Evolutionary conservation across 2,329 filamentous ascomycete genomes (phyloP), one percentile per base, ranked within the genome.

Genomic region (Trichoderma sp.): DNA sequence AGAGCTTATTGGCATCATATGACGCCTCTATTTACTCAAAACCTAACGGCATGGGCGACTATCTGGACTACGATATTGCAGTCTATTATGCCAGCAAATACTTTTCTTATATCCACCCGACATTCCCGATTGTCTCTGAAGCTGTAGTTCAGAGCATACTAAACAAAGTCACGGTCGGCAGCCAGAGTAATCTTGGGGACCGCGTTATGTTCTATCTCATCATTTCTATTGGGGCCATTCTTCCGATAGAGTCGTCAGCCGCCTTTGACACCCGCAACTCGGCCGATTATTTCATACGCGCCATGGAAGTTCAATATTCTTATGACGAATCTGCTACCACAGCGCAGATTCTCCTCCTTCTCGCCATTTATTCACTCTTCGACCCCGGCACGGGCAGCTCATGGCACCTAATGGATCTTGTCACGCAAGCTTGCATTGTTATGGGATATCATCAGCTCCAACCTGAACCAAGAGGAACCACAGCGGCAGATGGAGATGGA

Each of bases 381-480:
- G 69, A 71, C 43, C 60, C 69, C 21, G 65, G 60, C 5, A 71
- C 51, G 5, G 69, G 69, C 32, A 71, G 18, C 21, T 71, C 69
- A 15, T 71, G 69, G 69, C 69, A 71, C 24, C 51, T 71, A 8
- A 60, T 71, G 21, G 69, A 71, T 24, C 69, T 71, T 39, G 69
- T 39, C 32, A 71, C 30, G 14, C 69, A 71, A 51, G 69, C 43
- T 51, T 51, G 43, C 9, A 51, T 51, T 51, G 43, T 12, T 6
- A 51, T 51, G n/a, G 43, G 43, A n/a, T 51, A 51, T 51, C 43
- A 51, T 21, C 43, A 51, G 6, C 43, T 51, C 9, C 43, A 51
- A 2, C 43, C 43, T 12, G 43, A 51, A 51, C 9, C n/a, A 21
- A 51, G 43, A 51, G 43, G 18, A 51, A 21, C n/a, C 8, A 9